These are phyloP conservation scores for Inga leiocalycina DNA, from an alignment of 306 rosid genomes.

Conservation along the genomic window DNA sequence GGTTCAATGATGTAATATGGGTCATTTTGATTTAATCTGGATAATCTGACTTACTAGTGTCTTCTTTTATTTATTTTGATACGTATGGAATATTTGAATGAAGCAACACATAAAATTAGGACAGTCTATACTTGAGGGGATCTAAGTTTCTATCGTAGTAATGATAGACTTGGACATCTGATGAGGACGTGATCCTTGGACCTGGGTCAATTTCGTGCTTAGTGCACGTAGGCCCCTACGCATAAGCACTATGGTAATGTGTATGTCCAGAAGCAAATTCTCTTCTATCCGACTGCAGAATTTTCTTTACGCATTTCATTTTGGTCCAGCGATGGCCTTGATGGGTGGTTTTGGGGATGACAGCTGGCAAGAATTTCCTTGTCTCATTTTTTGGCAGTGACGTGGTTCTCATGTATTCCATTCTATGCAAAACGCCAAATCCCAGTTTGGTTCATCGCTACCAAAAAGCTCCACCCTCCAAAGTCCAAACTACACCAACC, in stretches of 20 bases:
- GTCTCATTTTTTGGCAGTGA: constrained; percentile 6
- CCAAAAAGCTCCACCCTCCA: neutral
- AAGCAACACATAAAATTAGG: no score
- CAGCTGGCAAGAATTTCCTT: constrained; percentile 1
- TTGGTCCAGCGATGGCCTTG: neutral
- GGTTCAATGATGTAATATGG: no score
- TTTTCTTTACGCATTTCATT: neutral
- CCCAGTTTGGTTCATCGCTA: no score
- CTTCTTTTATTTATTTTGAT: no score
- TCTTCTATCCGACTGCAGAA: neutral
- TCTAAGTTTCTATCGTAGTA: no score
- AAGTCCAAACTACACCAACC: neutral
- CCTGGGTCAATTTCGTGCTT: constrained; percentile 31
- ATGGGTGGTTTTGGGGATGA: constrained; percentile 28
- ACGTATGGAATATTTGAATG: no score
- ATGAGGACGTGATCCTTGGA: constrained; percentile 2
- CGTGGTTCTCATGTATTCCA: constrained; percentile 20
- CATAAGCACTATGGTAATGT: constrained; percentile 23
- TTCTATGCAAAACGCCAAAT: neutral
- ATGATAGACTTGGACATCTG: no score
- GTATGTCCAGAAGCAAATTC: constrained; percentile 4
- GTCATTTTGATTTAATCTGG: no score
- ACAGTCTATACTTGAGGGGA: no score
- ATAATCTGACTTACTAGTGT: no score
- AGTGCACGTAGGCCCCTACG: constrained; percentile 42